Evolutionary conservation across 768 basidiomycete species (phyloP), one percentile per base, ranked within the genome.

Genomic region (Cantharellus cinnabarinus): DNA sequence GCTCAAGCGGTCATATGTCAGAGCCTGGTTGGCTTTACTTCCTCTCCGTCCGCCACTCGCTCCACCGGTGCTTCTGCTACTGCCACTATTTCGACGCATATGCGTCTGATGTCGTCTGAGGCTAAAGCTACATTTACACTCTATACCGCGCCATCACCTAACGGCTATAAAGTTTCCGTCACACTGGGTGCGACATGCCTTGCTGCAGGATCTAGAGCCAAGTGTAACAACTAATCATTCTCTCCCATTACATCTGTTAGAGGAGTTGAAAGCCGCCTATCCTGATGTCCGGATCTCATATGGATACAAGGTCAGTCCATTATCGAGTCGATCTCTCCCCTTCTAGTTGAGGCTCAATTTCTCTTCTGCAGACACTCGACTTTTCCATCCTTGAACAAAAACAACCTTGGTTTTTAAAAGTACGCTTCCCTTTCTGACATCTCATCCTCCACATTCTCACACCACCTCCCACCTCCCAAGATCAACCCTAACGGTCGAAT

Each of bases 401-500:
- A 58, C 62, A 64, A 55, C 54, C 53, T 10, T 65, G 62, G 64
- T 65, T 60, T 59, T 14, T 65, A 42, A 56, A 61, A 59, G 63
- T 64, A 1, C 20, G 20, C 42, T 7, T 37, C 52, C 52, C 7
- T 29, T 29, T 29, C 20, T 29, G 20, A 29, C 20, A 29, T 29
- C 20, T 29, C 20, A 29, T 29, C 20, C 20, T 29, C 20, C 20
- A 29, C 20, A 29, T 48, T 48, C 44, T 48, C 44, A 48, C 44
- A 48, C 29, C 29, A 10, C 29, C 10, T 29, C 44, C 29, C 20
- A 29, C 40, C 20, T 37, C 5, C 5, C 50, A 4, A 63, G 58
- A 64, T 65, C 57, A 64, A 65, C 54, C 64, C 63, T 48, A 85
- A 83, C 41, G 74, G 75, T 0, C 72, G 83, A 54, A 86, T 88